phyloP scores from a whole-genome alignment of 306 rosid genomes.

The Fragaria nilgerrensis region DNA sequence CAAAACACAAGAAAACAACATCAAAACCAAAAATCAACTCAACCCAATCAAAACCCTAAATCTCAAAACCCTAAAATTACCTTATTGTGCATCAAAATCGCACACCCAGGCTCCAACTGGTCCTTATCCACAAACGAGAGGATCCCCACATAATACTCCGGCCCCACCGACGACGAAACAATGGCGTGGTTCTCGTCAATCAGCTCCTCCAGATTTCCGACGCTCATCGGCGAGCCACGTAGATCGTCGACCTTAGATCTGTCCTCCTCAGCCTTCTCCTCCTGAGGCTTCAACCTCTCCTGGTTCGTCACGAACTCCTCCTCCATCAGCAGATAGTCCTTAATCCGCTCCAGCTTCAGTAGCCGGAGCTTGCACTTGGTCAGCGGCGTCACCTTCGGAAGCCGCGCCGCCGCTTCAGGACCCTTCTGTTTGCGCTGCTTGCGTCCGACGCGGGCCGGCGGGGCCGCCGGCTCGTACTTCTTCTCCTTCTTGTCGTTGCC shows the following conservation, averaged over 20 bases:
- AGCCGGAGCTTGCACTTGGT: conserved; percentile 86
- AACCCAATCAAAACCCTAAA: background rate
- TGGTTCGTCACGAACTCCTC: conserved; percentile 94
- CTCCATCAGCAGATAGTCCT: conserved; percentile 90
- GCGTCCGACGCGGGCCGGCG: conserved; percentile 86
- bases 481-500: conserved; percentile 85
- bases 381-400: conserved; percentile 77
- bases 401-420: conserved; percentile 82
- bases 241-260: conserved; percentile 98
- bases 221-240: conserved; percentile 97
- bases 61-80: conserved; percentile 36
- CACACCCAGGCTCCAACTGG: conserved; percentile 96
- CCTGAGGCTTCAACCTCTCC: conserved; percentile 92
- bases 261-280: conserved; percentile 98
- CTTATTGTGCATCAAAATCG: conserved; percentile 96
- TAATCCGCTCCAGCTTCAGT: conserved; percentile 80
- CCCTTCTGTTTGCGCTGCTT: conserved; percentile 94
- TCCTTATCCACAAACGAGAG: conserved; percentile 95
- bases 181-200: conserved; percentile 97
- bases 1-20: background rate
- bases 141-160: conserved; percentile 91
- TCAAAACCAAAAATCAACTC: background rate
- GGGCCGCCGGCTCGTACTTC: conserved; percentile 92
- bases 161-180: conserved; percentile 96
- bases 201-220: conserved; percentile 86